phyloP scores from a whole-genome alignment of 2,329 filamentous ascomycete genomes.

The Beauveria pseudobassiana region DNA sequence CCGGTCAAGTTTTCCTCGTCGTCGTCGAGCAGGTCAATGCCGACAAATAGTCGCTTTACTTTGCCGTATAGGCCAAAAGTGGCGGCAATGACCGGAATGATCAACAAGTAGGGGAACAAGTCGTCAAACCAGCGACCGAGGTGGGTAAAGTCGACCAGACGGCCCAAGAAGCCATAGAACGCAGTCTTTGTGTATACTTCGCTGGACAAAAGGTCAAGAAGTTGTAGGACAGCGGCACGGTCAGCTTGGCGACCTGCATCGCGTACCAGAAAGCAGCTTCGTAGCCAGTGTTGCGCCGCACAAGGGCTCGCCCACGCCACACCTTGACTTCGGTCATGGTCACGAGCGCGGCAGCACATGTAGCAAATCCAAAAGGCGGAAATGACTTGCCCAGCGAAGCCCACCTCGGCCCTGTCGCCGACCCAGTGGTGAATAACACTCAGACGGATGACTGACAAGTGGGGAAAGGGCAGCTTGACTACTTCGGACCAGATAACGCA shows the following conservation, averaged over 20 bases:
- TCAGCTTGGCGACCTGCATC: constrained; percentile 84
- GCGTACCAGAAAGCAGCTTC: constrained; percentile 96
- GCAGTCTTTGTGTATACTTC: constrained; percentile 67
- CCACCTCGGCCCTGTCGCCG: constrained; percentile 65
- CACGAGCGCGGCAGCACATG: constrained; percentile 81
- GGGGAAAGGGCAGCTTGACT: constrained; percentile 72
- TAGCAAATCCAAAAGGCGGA: constrained; percentile 87
- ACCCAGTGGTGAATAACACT: constrained; percentile 70
- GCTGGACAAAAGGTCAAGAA: constrained; percentile 83
- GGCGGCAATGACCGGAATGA: constrained; percentile 78
- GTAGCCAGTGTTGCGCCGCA: constrained; percentile 82
- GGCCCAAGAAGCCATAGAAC: constrained; percentile 82
- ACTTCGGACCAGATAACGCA: constrained; percentile 92
- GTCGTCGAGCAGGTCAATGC: constrained; percentile 65
- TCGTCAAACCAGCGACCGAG: constrained; percentile 79
- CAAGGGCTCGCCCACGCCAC: constrained; percentile 92
- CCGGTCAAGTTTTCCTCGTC: constrained; percentile 58
- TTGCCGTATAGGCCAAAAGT: constrained; percentile 85
- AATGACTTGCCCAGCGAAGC: constrained; percentile 78
- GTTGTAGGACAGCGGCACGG: constrained; percentile 90
- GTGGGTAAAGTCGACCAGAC: constrained; percentile 73
- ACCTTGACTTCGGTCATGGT: constrained; percentile 90
- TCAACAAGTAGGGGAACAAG: constrained; percentile 80
- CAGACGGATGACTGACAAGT: constrained; percentile 61
- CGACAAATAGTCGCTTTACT: constrained; percentile 73